Base-by-base conservation (phyloP, 345 rosid species). In the Linum usitatissimum region DNA sequence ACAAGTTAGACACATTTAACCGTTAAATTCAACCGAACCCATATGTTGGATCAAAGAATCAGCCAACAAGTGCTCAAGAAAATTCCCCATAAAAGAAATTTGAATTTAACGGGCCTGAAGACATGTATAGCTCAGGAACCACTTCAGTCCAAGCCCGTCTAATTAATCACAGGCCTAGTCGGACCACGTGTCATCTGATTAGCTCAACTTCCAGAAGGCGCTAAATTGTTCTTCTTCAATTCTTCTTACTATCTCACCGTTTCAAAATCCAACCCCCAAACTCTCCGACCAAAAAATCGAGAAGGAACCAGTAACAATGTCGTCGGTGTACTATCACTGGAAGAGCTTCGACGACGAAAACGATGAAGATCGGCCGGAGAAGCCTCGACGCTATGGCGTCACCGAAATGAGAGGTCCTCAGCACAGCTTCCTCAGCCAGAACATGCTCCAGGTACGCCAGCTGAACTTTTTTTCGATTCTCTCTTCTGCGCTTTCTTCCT, bases 361-460 rank as follows among this genome's bases (percentile, higher is more conserved):
- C 64, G 83, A 89, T 66, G 95, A 84, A 58, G 97, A 93, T 72
- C 84, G 97, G 5, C 94, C 91, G 1, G 96, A 93, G 73, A 93
- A 93, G 73, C 97, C 97, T 42, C 91, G 94, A 56, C 78, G 85
- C 57, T 78, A 68, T 70, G 99, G 97, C 49, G 88, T 93, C n/a
- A 86, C 97, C 23, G 97, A 93, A 80, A 84, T 93, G 78, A 76
- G 90, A 28, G 86, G 86, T 45, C 97, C 98, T 42, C 86, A 84
- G 48, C 81, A 84, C 76, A 77, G 70, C 60, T 68, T 84, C 70
- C 76, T 83, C 53, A 81, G 72, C 78, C 88, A 79, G 12, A 81
- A 78, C 76, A 70, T 82, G 59, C 86, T 93, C 58, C 88, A 83
- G 81, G 98, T 87, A 28, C 55, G 9, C 8, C 12, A 3, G 10